Base-by-base conservation (phyloP, 2,329 filamentous ascomycete species). In the Colletotrichum cereale region DNA sequence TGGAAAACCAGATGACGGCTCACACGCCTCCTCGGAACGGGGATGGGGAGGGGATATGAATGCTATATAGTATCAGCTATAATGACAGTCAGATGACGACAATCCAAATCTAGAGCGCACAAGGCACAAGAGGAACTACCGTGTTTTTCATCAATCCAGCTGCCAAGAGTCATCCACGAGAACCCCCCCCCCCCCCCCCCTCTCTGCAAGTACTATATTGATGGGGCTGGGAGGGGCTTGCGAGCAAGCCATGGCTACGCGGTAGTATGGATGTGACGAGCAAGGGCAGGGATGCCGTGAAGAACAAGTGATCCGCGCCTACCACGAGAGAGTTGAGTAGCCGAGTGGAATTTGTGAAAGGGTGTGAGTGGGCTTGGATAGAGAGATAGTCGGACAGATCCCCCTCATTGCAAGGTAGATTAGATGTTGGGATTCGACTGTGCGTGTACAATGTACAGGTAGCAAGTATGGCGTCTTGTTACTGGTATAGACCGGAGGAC, bases 341-440 rank as follows among this genome's bases (percentile, higher is more conserved):
- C 50, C 29, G 26, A 36, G 42, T 12, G 58, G 31, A 14, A n/a
- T 29, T 52, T 56, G 29, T 31, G 26, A n/a, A 38, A 18, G 52
- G 52, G 63, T 53, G 65, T 62, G 57, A 38, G 68, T 67, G 64
- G 68, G 57, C 67, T 63, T 26, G 2, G 16, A 12, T 21, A 21
- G 67, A 57, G 24, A 26, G 52, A 42, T 68, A 48, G 65, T 68
- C 64, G 65, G 65, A 58, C 65, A 53, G 47, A 60, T 62, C 52
- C 38, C 68, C 65, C 58, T 50, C 52, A n/a, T 53, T 48, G 31
- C 69, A 64, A 55, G 65, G 58, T 53, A 61, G 57, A 71, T 68
- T 26, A n/a, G n/a, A n/a, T n/a, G n/a, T n/a, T 71, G 62, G 67
- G 67, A 67, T n/a, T 42, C 44, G 18, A 26, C 10, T n/a, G 18